phyloP scores from a whole-genome alignment of 768 basidiomycete species.

The Termitomyces sp. region DNA sequence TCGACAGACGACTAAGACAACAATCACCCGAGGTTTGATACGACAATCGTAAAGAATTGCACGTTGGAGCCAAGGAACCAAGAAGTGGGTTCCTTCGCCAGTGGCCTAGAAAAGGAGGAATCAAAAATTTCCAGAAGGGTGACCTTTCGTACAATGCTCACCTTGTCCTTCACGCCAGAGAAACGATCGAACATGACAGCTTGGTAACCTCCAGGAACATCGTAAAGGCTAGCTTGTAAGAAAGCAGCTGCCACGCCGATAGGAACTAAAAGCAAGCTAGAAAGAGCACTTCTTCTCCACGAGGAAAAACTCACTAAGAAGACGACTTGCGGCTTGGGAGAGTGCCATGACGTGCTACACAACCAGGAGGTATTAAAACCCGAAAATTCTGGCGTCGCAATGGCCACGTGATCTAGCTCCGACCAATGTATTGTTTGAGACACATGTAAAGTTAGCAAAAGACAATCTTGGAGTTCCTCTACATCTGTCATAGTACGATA shows the following conservation, averaged over 20 bases:
- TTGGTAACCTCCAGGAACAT: conserved; percentile 87
- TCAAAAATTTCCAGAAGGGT: background rate
- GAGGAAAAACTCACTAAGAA: conserved; percentile 34
- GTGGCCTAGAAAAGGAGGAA: conserved; percentile 51
- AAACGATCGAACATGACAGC: conserved; percentile 99
- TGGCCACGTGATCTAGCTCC: background rate
- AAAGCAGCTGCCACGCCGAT: conserved; percentile 38
- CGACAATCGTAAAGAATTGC: conserved; percentile 97
- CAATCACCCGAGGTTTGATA: conserved; percentile 85
- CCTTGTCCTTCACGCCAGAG: conserved; percentile 80
- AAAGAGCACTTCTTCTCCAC: background rate
- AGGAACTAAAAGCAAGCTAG: conserved; percentile 29
- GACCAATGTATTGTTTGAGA: too few relatives aligned
- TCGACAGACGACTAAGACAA: conserved; percentile 1
- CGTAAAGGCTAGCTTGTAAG: conserved; percentile 49
- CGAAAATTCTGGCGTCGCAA: background rate
- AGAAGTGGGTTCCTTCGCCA: conserved; percentile 92
- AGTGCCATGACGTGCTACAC: conserved; percentile 38
- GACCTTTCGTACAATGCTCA: conserved; percentile 15
- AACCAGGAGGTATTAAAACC: background rate
- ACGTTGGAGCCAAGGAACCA: conserved; percentile 92
- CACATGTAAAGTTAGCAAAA: too few relatives aligned
- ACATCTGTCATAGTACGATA: too few relatives aligned
- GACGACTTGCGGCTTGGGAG: conserved; percentile 39
- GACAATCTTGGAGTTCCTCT: too few relatives aligned